Conservation (phyloP, 306 rosid species). For the Crotalaria pallida region DNA sequence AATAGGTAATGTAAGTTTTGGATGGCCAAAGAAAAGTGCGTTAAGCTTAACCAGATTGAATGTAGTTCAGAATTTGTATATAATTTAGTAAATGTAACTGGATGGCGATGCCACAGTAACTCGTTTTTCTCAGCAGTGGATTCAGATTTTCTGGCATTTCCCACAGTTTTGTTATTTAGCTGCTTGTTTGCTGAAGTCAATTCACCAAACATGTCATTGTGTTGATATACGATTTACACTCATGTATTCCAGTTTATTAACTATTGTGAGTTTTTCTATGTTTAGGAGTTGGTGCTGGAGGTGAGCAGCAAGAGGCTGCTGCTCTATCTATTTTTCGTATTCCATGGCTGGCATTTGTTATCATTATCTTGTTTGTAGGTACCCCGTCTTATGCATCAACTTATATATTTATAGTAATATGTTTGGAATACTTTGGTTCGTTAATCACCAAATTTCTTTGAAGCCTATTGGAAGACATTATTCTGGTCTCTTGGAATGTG, state of each 20-base stretch:
- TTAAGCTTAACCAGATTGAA: neutral
- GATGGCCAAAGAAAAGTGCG: neutral
- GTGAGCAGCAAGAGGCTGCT: constrained; percentile 76
- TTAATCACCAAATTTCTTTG: neutral
- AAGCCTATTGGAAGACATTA: neutral
- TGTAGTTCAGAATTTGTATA: neutral
- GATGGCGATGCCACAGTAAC: neutral
- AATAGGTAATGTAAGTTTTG: constrained; percentile 75
- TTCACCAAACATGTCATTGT: neutral
- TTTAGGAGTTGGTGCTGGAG: constrained; percentile 91
- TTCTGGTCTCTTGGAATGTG: neutral
- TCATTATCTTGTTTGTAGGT: constrained; percentile 88
- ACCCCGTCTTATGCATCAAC: constrained; percentile 36
- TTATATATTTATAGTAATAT: too few relatives aligned
- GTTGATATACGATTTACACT: neutral
- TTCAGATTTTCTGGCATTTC: neutral
- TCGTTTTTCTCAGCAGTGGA: neutral
- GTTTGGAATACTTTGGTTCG: neutral
- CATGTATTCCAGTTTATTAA: neutral
- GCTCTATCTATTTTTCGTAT: constrained; percentile 63
- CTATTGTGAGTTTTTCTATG: neutral
- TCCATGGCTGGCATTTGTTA: constrained; percentile 66
- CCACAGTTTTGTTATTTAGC: neutral
- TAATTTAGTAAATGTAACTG: neutral
- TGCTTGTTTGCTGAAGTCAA: neutral